Base-by-base conservation (phyloP, 148 eudicot species). In the Persicaria maculosa region DNA sequence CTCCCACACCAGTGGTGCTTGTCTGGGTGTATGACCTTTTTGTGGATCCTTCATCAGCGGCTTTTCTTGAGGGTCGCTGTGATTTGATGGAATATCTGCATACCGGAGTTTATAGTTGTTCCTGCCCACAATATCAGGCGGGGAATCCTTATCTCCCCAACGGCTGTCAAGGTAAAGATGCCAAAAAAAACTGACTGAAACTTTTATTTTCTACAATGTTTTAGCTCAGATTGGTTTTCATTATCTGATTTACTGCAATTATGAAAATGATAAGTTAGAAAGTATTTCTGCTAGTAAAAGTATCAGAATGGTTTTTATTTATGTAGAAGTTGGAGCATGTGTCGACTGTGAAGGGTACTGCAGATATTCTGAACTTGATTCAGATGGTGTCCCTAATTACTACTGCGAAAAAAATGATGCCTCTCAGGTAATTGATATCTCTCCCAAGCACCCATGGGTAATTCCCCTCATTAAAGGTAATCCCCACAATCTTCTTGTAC, bases 131-230 rank as follows among this genome's bases (percentile, higher is more conserved):
- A 2, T 55, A 31, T 8, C 31, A 2, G 9, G 44, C 36, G 7
- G 64, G 80, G 9, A 64, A 47, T 22, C 74, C 74, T 72, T 72
- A 48, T 72, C 74, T 72, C 48, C 54, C 44, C 9, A 52, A 72
- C n/a, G 44, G 57, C 9, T 72, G 74, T 19, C 16, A 48, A 20
- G 74, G 74, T 72, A 31, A 15, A 72, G 40, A 36, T n/a, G 9
- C 19, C 40, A 31, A 31, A 31, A 0, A n/a, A 7, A 48, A 46
- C 22, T 11, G 43, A 20, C 4, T 9, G 16, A 48, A 9, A 48
- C 52, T 48, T 2, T 10, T 48, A 9, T 31, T 10, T 9, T 48
- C 52, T 48, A 48, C 12, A 10, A 9, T 31, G 40, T 31, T 31
- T 31, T 31, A 31, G 40, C 3, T 31, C 40, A 31, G 40, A 31